Base-by-base conservation (phyloP, 495 filamentous ascomycete species). In the Penicillium simplicissimum region DNA sequence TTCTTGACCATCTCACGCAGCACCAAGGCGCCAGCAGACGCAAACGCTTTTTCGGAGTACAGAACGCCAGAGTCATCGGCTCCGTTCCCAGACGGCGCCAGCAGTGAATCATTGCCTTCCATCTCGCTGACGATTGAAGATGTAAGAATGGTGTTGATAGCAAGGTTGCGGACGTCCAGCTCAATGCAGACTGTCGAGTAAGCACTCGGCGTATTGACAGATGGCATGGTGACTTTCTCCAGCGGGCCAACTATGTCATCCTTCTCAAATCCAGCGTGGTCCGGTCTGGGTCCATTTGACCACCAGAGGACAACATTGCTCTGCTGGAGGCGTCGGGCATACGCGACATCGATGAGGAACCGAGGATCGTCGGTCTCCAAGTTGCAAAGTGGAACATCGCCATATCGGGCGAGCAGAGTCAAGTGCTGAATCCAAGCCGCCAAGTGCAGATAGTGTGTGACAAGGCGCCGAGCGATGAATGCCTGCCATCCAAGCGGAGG, bases 271-370 rank as follows among this genome's bases (percentile, higher is more conserved):
- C 94, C 95, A 55, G 94, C 95, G 78, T 99, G 95, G 67, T 99
- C 95, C 28, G 96, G 95, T 55, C 85, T 85, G 7, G 95, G 85
- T 31, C 86, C 88, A 13, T 82, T 81, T 35, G 93, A 97, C 95
- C 95, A 99, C 95, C 95, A 99, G n/a, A 99, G 82, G 15, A 99
- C 89, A 7, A 99, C 91, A 62, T 93, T 93, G 68, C 93, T 96
- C 65, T 90, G 87, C 68, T 95, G 92, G 54, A 99, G 78, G 11
- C 96, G 87, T 54, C 95, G 79, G 1, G 95, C 95, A 74, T 98
- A 99, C 3, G 95, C 91, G 47, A 99, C 85, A 69, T 99, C 95
- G 67, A 99, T 98, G 55, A 98, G 76, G 71, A 92, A 99, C 23
- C 90, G 83, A 19, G 95, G 94, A 68, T 99, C 95, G 64, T 98